Conservation (phyloP, 2,329 filamentous ascomycete genomes). For the Fusarium sp. region DNA sequence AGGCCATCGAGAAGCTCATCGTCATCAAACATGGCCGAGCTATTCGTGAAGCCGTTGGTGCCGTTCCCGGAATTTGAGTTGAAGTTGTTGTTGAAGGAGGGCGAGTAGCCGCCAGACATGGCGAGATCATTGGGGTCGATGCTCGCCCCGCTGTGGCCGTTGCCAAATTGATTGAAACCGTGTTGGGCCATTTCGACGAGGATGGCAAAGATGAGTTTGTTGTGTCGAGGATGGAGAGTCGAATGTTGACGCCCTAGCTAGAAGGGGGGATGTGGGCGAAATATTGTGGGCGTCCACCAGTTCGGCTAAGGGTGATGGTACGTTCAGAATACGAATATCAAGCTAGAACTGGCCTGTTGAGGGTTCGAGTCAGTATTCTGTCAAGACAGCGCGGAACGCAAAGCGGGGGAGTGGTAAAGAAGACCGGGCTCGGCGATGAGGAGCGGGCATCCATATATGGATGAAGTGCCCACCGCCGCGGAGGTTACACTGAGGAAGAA, state of each 20-base stretch:
- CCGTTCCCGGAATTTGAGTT: constrained; percentile 70
- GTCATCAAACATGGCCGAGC: constrained; percentile 83
- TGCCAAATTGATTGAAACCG: constrained; percentile 67
- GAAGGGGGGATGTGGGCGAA: constrained; percentile 38
- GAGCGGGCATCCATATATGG: constrained; percentile 41
- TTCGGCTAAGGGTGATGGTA: constrained; percentile 33
- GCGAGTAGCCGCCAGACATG: constrained; percentile 71
- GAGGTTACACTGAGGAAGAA: constrained; percentile 33
- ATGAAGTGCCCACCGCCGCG: constrained; percentile 36
- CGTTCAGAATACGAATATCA: constrained; percentile 30
- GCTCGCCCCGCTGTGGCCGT: constrained; percentile 65
- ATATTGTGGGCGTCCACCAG: constrained; percentile 44
- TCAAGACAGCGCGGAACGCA: constrained; percentile 25
- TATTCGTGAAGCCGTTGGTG: constrained; percentile 79
- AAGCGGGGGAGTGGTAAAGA: constrained; percentile 31
- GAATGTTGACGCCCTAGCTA: constrained; percentile 40
- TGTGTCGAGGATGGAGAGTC: constrained; percentile 25
- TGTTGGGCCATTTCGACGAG: constrained; percentile 63
- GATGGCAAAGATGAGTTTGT: constrained; percentile 23
- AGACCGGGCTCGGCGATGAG: constrained; percentile 34
- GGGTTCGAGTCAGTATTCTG: constrained; percentile 39
- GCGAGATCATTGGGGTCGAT: constrained; percentile 89
- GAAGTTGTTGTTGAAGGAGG: constrained; percentile 68
- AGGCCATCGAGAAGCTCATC: constrained; percentile 88
- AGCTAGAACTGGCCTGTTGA: constrained; percentile 31